Base-by-base conservation (phyloP, 768 basidiomycete genomes). In the Pleurotus citrinopileatus region DNA sequence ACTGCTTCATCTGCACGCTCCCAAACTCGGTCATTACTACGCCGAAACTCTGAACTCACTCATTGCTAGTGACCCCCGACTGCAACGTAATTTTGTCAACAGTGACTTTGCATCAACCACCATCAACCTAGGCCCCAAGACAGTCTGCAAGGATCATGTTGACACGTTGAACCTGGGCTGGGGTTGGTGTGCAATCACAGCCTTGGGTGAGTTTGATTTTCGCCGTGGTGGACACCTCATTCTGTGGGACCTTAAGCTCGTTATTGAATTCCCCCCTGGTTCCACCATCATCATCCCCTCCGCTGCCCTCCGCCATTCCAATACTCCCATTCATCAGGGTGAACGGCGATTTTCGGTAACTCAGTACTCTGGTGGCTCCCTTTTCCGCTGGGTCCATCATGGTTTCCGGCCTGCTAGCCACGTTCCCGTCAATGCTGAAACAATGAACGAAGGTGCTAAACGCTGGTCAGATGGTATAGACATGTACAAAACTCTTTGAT, bases 161-260 rank as follows among this genome's bases (percentile, higher is more conserved):
- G 53, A 54, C 36, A 9, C 7, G 3, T 9, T 15, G 15, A 54
- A 46, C 45, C 32, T 44, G 15, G 8, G 9, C 4, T 47, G 29
- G 25, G 53, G 53, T 8, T 36, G 25, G 45, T 54, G 53, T 25
- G 44, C 17, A 1, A 25, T 46, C 44, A 46, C 44, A 10, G 44
- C 44, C 44, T 22, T 46, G 1, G 44, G 44, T 46, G 13, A 29
- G 9, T 46, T 10, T 29, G 28, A 46, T 17, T 20, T 9, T 26
- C 25, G 28, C 9, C 9, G 15, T 9, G 7, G 7, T 6, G 7
- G 44, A 8, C 44, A 46, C 19, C 44, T 46, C 44, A 22, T 46
- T 22, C 22, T 46, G 6, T 46, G 44, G 44, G 28, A 46, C 28
- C 19, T 46, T 8, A 4, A 19, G 19, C 19, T 46, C 10, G 44